A percentile compares a stretch with the other conserved stretches of the same genome.
Evolutionary conservation across 169 alveolate species (phyloP).

Genomic region (Sarcocystis neurona): DNA sequence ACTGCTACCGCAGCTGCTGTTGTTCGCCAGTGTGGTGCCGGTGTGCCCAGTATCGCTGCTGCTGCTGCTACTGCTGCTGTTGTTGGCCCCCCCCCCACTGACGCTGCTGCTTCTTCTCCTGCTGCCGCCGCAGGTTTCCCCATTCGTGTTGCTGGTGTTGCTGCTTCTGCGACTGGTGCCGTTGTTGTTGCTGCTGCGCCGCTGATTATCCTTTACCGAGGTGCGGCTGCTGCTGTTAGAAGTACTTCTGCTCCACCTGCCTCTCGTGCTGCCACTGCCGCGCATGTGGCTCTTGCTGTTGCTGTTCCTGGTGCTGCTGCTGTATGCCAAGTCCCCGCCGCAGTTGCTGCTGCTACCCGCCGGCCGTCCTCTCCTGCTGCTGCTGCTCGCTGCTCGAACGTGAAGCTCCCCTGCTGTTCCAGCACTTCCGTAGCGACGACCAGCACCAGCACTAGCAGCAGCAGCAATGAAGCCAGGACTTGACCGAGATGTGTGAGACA

Average conservation of each 20-base stretch:
- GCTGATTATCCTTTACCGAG: neutral
- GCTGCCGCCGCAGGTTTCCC: neutral
- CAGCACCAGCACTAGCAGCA: neutral
- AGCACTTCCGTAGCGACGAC: neutral
- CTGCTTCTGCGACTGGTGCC: neutral
- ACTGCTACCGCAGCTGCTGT: neutral
- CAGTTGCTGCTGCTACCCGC: neutral
- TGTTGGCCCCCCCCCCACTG: neutral
- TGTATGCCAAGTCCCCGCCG: neutral
- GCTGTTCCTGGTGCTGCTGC: neutral
- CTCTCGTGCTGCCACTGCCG: neutral
- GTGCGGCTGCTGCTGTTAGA: neutral
- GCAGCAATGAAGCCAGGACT: neutral
- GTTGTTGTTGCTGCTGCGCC: neutral
- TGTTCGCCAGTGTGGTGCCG: neutral
- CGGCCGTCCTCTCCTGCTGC: neutral
- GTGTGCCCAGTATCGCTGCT: neutral
- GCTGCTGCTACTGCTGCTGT: constrained; percentile 4
- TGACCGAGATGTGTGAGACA: too few relatives aligned
- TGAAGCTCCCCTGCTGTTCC: neutral
- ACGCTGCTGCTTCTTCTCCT: neutral
- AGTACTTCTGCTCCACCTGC: too few relatives aligned
- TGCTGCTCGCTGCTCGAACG: too few relatives aligned
- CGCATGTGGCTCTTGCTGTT: neutral
- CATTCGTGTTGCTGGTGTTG: neutral